Base-by-base conservation (phyloP, 2,329 filamentous ascomycete genomes). In the Sporothrix euskadiensis region DNA sequence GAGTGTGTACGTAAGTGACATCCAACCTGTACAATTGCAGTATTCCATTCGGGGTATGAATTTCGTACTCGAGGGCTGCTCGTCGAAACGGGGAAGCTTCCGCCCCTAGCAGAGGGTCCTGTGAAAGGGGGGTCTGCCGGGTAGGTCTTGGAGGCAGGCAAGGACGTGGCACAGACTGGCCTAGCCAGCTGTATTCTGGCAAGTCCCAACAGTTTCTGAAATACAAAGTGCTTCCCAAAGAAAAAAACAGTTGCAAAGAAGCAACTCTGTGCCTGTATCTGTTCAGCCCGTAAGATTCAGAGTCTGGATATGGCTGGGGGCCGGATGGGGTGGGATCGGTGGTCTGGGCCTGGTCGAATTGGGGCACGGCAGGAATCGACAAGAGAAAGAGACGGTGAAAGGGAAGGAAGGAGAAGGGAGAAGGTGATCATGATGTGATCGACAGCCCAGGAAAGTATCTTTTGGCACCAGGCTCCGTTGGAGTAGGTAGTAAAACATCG, bases 391-490 rank as follows among this genome's bases (percentile, higher is more conserved):
- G 69, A 71, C 56, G 69, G 56, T 63, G 69, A 71, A 71, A 57
- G 52, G 4, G 39, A 30, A n/a, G 30, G 26, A 35, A n/a, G 30
- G 26, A 35, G 19, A 47, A 49, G 69, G 30, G 26, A 35, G 19
- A 47, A 49, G 69, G 56, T 63, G 56, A 63, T 63, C 35, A 63
- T 71, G 69, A 63, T 49, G 69, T 63, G 69, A 71, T 71, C 56
- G 32, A 41, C 56, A 41, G 16, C 35, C 14, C 22, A 3, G 10
- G 44, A 14, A 49, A 49, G 22, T 35, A 14, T 52, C 41, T 32
- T 52, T 26, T 68, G 41, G 39, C 41, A 16, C 12, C 61, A 30
- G 35, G n/a, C 39, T 66, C n/a, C 22, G 61, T 66, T 47, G n/a
- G 39, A 47, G 22, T 9, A 56, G 44, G 52, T 66, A 26, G 26